A percentile compares a stretch with the other conserved stretches of the same genome.
phyloP scores from a whole-genome alignment of 2,329 filamentous ascomycete genomes.

The Microsporum ferrugineum region DNA sequence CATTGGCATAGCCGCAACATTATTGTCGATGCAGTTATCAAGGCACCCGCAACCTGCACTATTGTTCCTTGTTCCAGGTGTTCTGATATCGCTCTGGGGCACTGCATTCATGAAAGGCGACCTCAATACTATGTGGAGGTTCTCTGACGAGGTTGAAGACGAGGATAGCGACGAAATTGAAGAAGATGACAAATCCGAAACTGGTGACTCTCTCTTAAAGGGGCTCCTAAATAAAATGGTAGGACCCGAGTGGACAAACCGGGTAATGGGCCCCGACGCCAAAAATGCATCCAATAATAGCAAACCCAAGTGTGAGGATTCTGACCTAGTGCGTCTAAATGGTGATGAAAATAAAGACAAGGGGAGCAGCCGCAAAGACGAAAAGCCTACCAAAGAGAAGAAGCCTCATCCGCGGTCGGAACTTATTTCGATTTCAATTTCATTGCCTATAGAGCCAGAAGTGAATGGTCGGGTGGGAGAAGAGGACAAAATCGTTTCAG shows the following conservation, averaged over 20 bases:
- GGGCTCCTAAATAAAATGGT: background rate
- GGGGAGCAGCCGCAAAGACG: background rate
- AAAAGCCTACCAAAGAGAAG: background rate
- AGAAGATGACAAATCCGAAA: constrained; percentile 35
- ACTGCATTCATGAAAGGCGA: constrained; percentile 64
- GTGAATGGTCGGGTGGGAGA: background rate
- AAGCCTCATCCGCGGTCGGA: constrained; percentile 6
- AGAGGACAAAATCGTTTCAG: background rate
- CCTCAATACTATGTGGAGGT: constrained; percentile 63
- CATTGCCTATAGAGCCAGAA: constrained; percentile 19
- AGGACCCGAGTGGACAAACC: background rate
- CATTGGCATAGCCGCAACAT: constrained; percentile 62
- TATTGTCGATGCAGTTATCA: constrained; percentile 65
- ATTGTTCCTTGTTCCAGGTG: constrained; percentile 81
- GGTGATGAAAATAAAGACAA: background rate
- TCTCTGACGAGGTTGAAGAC: constrained; percentile 53
- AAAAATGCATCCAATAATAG: background rate
- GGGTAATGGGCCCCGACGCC: background rate
- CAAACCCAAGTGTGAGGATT: background rate
- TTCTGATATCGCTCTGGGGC: constrained; percentile 62
- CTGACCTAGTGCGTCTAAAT: background rate
- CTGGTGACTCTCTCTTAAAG: background rate
- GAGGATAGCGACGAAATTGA: constrained; percentile 22
- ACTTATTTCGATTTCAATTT: constrained; percentile 26
- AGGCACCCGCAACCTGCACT: constrained; percentile 80